Evolutionary conservation across 192 early-diverging fungal species (phyloP), one percentile per base, ranked within the genome.

Genomic region (Backusella tuberculispora): DNA sequence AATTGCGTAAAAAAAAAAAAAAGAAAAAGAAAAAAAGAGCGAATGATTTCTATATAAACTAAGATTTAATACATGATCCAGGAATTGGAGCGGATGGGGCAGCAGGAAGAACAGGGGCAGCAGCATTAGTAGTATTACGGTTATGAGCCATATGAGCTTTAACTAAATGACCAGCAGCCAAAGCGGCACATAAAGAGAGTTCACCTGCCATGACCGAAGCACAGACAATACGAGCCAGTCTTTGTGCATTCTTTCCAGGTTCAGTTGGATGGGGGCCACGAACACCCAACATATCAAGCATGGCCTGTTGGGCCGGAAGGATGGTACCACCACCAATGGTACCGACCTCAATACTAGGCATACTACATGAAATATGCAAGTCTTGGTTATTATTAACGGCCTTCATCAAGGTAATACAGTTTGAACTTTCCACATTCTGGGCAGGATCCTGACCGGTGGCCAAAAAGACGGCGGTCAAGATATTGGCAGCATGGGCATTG

Each of bases 391-490:
- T 80, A 74, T 96, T 95, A 37, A 91, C 80, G 41, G 92, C 88
- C 84, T 95, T 93, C 96, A 98, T 98, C 79, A 98, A 70, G 0
- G 96, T 98, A 68, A 98, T 96, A 82, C 96, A 98, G 71, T 92
- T 92, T 4, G 95, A 95, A 40, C 90, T 92, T 76, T 98, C 96
- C 14, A 98, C 95, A 74, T 97, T 98, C 80, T 98, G 96, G 13
- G 96, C 96, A 4, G 96, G 96, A 69, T 98, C 96, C 83, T 98
- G 96, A 26, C 96, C 96, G 29, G 95, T 97, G 5, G 96, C 96
- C n/a, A 98, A 67, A 73, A 90, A 98, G 0, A 98, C 80, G 10
- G 96, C 94, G 0, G 96, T 97, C 74, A 98, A 77, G 71, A 94
- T 96, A 76, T 96, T 97, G 74, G 96, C 96, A 21, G 96, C 94